phyloP scores from a whole-genome alignment of 345 rosid species.

The Eucalyptus shirleyi region DNA sequence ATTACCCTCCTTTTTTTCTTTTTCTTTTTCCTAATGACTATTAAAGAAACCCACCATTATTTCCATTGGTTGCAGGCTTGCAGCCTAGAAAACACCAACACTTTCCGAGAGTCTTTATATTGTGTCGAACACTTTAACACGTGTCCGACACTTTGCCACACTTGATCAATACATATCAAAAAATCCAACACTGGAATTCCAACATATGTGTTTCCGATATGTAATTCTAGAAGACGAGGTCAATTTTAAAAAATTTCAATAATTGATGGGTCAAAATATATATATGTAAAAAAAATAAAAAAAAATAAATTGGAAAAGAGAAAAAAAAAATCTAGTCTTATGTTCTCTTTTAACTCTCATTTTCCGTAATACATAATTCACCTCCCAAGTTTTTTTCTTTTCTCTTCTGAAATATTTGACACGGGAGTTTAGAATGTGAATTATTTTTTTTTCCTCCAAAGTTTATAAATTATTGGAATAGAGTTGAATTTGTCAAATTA shows the following conservation, averaged over 20 bases:
- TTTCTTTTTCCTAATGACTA: background rate
- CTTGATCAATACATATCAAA: accelerated
- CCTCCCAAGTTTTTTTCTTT: accelerated
- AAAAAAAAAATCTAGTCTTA: too few species aligned
- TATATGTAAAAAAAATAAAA: too few species aligned
- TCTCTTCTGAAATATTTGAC: accelerated
- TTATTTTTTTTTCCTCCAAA: too few species aligned
- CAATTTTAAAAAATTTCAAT: too few species aligned
- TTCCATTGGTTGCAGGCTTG: accelerated
- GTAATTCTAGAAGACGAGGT: accelerated
- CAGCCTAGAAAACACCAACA: accelerated
- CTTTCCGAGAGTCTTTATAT: too few species aligned
- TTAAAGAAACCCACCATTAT: background rate
- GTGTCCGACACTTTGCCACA: accelerated
- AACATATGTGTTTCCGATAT: accelerated
- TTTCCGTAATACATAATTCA: too few species aligned
- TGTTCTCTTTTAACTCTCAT: too few species aligned
- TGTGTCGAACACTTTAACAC: too few species aligned
- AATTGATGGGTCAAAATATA: accelerated
- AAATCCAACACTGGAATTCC: accelerated
- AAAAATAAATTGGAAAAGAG: too few species aligned
- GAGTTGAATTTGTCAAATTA: too few species aligned
- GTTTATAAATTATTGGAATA: too few species aligned
- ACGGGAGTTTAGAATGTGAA: too few species aligned
- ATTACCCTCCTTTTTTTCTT: background rate